These are phyloP conservation scores for Meredithiella fracta DNA, from an alignment of 2,329 filamentous ascomycete species.

Conservation along the genomic window DNA sequence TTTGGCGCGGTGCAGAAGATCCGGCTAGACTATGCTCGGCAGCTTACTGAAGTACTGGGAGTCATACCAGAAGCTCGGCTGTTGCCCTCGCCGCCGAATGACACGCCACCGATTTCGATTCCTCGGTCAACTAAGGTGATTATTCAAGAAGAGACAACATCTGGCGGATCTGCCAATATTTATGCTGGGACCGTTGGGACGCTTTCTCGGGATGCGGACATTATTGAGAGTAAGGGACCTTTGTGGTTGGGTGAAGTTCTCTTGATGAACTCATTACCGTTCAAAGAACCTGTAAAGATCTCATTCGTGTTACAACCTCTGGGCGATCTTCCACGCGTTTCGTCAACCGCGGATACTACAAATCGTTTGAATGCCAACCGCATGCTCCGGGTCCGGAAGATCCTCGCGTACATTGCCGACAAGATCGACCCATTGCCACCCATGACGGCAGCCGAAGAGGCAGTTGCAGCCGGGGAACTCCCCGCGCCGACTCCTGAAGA, in stretches of 20 bases:
- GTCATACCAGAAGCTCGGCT: slow-evolving; percentile 44
- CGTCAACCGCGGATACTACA: slow-evolving; percentile 60
- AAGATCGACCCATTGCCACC: slow-evolving; percentile 57
- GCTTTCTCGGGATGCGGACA: slow-evolving; percentile 59
- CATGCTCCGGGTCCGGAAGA: slow-evolving; percentile 92
- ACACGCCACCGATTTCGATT: slow-evolving; percentile 61
- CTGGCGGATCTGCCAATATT: slow-evolving; percentile 59
- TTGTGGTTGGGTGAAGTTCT: slow-evolving; percentile 87
- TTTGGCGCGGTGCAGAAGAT: slow-evolving; percentile 57
- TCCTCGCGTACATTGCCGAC: slow-evolving; percentile 80
- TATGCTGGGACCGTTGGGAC: slow-evolving; percentile 78
- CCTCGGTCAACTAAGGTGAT: slow-evolving; percentile 51
- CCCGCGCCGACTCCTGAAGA: background rate
- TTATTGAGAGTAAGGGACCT: slow-evolving; percentile 72
- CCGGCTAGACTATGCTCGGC: slow-evolving; percentile 55
- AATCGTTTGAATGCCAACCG: slow-evolving; percentile 78
- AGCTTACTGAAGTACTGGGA: slow-evolving; percentile 38
- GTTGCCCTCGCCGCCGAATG: slow-evolving; percentile 51
- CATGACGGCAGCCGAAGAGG: slow-evolving; percentile 1
- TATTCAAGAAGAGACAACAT: slow-evolving; percentile 49
- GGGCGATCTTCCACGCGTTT: slow-evolving; percentile 60
- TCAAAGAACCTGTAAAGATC: slow-evolving; percentile 92
- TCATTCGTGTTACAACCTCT: slow-evolving; percentile 80
- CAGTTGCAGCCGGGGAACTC: background rate
- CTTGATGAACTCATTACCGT: slow-evolving; percentile 62